A percentile compares a stretch with the other conserved stretches of the same genome.
Evolutionary conservation across 2,329 filamentous ascomycete species (phyloP).

Genomic region (Apiospora malaysiana): DNA sequence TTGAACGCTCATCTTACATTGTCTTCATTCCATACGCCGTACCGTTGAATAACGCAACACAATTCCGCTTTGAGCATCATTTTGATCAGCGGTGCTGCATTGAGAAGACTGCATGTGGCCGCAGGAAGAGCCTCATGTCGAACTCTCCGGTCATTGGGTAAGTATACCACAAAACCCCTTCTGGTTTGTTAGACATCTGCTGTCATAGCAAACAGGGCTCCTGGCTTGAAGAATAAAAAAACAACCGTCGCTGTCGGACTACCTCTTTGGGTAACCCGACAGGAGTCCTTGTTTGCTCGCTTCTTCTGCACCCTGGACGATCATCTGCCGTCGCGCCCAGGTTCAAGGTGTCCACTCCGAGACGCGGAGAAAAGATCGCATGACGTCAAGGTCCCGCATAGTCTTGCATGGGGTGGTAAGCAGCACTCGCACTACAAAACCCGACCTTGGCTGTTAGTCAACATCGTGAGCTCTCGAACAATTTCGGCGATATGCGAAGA

Average conservation of each 20-base stretch:
- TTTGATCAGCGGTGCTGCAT: no score
- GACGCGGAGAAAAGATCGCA: constrained; percentile 1
- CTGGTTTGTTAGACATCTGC: neutral
- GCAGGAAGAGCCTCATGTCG: neutral
- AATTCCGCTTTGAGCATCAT: neutral
- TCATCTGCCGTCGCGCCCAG: neutral
- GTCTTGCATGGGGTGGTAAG: neutral
- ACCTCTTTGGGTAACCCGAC: neutral
- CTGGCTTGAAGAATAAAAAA: neutral
- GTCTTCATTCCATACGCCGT: neutral
- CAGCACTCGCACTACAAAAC: neutral
- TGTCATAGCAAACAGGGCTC: neutral
- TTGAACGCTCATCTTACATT: neutral
- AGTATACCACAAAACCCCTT: neutral
- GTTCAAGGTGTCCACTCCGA: neutral
- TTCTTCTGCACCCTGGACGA: neutral
- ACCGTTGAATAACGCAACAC: neutral
- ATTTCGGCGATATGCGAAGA: neutral
- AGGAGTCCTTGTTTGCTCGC: neutral
- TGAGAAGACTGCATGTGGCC: no score
- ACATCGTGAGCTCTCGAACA: neutral
- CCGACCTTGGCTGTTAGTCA: neutral
- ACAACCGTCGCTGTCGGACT: neutral
- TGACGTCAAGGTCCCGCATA: constrained; percentile 5
- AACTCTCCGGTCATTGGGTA: neutral